These are phyloP conservation scores for Aphanomyces euteiches DNA, from an alignment of 352 stramenopile species.

Conservation along the genomic window DNA sequence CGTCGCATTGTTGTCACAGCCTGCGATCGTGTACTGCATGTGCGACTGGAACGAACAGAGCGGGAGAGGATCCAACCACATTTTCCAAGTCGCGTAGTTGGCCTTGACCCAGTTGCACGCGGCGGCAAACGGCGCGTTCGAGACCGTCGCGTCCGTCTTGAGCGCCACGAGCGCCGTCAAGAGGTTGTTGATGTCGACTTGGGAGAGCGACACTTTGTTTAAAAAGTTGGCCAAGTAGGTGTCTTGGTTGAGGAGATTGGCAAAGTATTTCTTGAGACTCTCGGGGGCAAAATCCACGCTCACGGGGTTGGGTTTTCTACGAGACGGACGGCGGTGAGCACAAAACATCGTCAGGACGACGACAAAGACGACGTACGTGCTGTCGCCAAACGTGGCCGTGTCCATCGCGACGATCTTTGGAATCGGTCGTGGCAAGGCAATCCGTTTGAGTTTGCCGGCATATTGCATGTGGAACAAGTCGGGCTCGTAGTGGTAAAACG, in stretches of 20 bases:
- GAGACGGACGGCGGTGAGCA: no score
- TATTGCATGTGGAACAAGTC: slow-evolving; percentile 46
- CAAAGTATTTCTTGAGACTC: slow-evolving; percentile 42
- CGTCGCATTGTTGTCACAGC: slow-evolving; percentile 32
- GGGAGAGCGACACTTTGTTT: slow-evolving; percentile 37
- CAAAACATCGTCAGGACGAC: neutral
- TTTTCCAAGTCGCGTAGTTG: slow-evolving; percentile 53
- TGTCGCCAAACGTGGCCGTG: slow-evolving; percentile 45
- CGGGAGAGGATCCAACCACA: slow-evolving; percentile 43
- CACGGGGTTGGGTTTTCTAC: slow-evolving; percentile 42
- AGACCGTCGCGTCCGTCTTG: slow-evolving; percentile 19
- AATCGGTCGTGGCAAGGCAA: slow-evolving; percentile 35
- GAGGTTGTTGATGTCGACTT: slow-evolving; percentile 46
- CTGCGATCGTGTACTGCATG: slow-evolving; percentile 35
- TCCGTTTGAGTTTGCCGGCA: slow-evolving; percentile 40
- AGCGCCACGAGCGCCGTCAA: slow-evolving; percentile 33
- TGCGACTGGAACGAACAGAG: slow-evolving; percentile 38
- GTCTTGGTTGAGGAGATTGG: slow-evolving; percentile 2
- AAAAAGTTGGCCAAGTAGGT: slow-evolving; percentile 30
- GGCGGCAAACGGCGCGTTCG: slow-evolving; percentile 39
- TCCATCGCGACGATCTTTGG: slow-evolving; percentile 35
- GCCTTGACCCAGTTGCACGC: slow-evolving; percentile 49
- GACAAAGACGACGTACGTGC: slow-evolving; percentile 34
- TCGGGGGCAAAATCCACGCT: slow-evolving; percentile 45
- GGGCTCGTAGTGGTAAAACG: slow-evolving; percentile 59